A percentile compares a stretch with the other conserved stretches of the same genome.
phyloP scores from a whole-genome alignment of 2,329 filamentous ascomycete genomes.

The Spiromastix sp. region DNA sequence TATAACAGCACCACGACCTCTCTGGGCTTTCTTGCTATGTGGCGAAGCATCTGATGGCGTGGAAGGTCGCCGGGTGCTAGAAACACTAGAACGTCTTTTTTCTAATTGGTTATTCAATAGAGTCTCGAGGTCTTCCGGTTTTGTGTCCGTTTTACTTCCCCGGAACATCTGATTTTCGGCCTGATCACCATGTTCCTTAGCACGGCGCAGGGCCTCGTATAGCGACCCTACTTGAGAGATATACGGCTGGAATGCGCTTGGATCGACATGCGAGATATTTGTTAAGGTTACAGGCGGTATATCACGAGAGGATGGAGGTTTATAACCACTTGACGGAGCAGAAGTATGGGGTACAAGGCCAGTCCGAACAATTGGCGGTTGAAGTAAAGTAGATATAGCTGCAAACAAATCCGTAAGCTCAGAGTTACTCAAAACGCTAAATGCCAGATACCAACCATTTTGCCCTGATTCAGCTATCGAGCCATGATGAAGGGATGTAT shows the following conservation, averaged over 20 bases:
- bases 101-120: slow-evolving; percentile 36
- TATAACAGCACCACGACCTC: slow-evolving; percentile 38
- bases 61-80: slow-evolving; percentile 1
- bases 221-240: slow-evolving; percentile 73
- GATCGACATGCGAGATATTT: slow-evolving; percentile 73
- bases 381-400: slow-evolving; percentile 77
- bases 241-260: slow-evolving; percentile 73
- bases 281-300: slow-evolving; percentile 89
- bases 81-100: slow-evolving; percentile 24
- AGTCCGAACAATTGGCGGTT: slow-evolving; percentile 65
- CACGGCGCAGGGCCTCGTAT: slow-evolving; percentile 79
- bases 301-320: slow-evolving; percentile 72
- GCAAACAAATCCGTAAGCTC: slow-evolving; percentile 1
- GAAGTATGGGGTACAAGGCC: slow-evolving; percentile 72
- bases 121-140: slow-evolving; percentile 40
- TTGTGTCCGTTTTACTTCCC: slow-evolving; percentile 32
- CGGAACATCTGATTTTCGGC: slow-evolving; percentile 38
- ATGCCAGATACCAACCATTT: slow-evolving; percentile 48
- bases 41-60: slow-evolving; percentile 5
- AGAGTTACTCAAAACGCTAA: not conserved
- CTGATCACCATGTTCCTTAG: slow-evolving; percentile 67
- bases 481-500: slow-evolving; percentile 51
- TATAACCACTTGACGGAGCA: slow-evolving; percentile 59
- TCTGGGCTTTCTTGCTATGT: slow-evolving; percentile 36
- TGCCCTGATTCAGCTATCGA: slow-evolving; percentile 57